Evolutionary conservation across 2,329 filamentous ascomycete species (phyloP), one percentile per base, ranked within the genome.

Genomic region (Aureobasidium sp.): DNA sequence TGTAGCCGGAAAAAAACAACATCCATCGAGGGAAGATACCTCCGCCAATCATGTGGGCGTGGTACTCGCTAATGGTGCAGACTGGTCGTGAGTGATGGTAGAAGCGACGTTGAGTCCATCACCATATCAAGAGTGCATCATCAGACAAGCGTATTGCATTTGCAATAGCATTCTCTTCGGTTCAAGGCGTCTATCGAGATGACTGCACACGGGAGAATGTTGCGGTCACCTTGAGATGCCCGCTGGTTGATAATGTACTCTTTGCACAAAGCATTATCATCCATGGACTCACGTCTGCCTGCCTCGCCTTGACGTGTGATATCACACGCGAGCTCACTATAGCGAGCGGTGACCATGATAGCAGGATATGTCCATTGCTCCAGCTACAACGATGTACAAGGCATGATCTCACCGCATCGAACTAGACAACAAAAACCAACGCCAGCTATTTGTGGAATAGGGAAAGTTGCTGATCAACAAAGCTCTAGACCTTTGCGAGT

Each of bases 1-100:
- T 21, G 33, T 35, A 40, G 55, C 55, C 42, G 43, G 49, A 31
- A 11, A 58, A 31, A 11, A 40, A 17, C 11, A 96, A 99, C 73
- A 94, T 90, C 63, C 29, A 89, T 99, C 63, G 94, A 99, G 74
- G 94, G 93, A 13, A 61, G 93, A 97, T 75, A 97, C 92, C 8
- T 95, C 89, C 63, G 97, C 94, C 62, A 99, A 97, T 76, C 94
- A 99, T 77, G 96, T 93, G 0, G 84, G 97, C 27, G 90, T 90
- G 4, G 79, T 97, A 60, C 82, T 99, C 17, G 93, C 94, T 65
- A 97, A 97, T 73, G 94, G 94, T 63, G 91, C 90, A 19, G 93
- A 45, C 90, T 0, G 33, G 43, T 19, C 33, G 43, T 6, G 40
- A 27, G n/a, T n/a, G n/a, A n/a, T n/a, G n/a, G n/a, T n/a, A n/a